A percentile compares a stretch with the other conserved stretches of the same genome.
phyloP scores from a whole-genome alignment of 371 early-diverging fungal species.

The Polyrhizophydium stewartii region DNA sequence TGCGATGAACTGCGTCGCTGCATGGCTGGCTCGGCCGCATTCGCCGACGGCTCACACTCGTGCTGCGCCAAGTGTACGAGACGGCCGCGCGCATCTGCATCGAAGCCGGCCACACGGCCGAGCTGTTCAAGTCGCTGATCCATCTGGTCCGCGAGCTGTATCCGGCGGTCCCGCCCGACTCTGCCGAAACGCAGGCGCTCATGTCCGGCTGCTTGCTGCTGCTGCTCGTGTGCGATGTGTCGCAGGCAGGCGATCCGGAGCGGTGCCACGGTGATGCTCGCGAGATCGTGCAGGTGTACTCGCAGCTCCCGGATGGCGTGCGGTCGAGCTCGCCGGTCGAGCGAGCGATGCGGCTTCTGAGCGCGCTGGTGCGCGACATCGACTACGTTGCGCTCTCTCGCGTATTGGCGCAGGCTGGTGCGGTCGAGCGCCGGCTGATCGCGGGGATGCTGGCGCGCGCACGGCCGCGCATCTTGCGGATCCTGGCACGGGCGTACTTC shows the following conservation, averaged over 20 bases:
- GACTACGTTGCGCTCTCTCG: constrained; percentile 7
- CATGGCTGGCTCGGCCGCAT: too few relatives aligned
- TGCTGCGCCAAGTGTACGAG: constrained; percentile 22
- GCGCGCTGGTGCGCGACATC: constrained; percentile 6
- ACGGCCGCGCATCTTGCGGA: constrained; percentile 1
- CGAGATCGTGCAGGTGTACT: constrained; percentile 4
- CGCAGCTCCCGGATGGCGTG: background rate
- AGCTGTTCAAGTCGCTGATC: constrained; percentile 27
- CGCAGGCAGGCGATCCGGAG: too few relatives aligned
- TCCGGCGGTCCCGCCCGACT: background rate
- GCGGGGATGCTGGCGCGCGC: background rate
- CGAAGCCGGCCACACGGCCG: constrained; percentile 22
- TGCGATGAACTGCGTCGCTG: background rate
- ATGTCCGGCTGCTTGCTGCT: constrained; percentile 13
- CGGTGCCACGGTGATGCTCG: background rate
- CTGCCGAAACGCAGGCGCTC: background rate
- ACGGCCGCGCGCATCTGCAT: constrained; percentile 18
- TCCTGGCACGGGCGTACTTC: constrained; percentile 12
- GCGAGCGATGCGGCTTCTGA: constrained; percentile 4
- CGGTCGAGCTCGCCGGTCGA: background rate
- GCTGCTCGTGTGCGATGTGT: constrained; percentile 14
- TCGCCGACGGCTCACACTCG: too few relatives aligned
- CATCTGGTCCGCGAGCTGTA: constrained; percentile 19
- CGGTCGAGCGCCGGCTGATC: background rate
- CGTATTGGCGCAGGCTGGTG: background rate